A percentile compares a stretch with the other conserved stretches of the same genome.
phyloP scores from a whole-genome alignment of 2,329 filamentous ascomycete species.

The Rutstroemia sp. region DNA sequence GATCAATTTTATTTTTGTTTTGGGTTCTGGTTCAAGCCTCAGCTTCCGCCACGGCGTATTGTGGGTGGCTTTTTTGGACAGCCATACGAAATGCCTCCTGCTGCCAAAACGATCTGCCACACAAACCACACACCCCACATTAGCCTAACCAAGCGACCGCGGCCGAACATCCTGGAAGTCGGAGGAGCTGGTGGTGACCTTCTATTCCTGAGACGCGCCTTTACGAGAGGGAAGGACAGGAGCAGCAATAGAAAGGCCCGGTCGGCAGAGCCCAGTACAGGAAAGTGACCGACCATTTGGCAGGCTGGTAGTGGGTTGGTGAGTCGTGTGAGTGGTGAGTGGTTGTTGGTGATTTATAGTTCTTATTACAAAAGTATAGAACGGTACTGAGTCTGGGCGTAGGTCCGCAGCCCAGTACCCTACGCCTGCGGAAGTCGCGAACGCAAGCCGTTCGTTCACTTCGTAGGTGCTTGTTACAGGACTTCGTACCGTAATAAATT shows the following conservation, averaged over 20 bases:
- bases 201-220: no score
- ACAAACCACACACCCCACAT: background rate
- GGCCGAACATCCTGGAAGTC: background rate
- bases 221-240: background rate
- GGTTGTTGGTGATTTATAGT: no score
- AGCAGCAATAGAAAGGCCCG: background rate
- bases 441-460: background rate
- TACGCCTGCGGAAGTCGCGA: background rate
- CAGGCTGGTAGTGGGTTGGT: no score
- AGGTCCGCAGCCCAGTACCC: no score
- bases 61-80: background rate
- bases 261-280: no score
- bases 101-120: background rate
- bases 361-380: no score
- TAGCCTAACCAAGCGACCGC: background rate
- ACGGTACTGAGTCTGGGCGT: no score
- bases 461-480: no score
- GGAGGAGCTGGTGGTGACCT: background rate
- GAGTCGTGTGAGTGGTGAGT: no score
- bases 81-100: background rate
- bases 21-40: background rate
- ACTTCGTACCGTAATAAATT: background rate
- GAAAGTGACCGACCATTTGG: no score
- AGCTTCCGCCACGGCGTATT: background rate
- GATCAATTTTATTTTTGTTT: background rate